Evolutionary conservation across 495 filamentous ascomycete genomes (phyloP), one percentile per base, ranked within the genome.

Genomic region (Podospora conica): DNA sequence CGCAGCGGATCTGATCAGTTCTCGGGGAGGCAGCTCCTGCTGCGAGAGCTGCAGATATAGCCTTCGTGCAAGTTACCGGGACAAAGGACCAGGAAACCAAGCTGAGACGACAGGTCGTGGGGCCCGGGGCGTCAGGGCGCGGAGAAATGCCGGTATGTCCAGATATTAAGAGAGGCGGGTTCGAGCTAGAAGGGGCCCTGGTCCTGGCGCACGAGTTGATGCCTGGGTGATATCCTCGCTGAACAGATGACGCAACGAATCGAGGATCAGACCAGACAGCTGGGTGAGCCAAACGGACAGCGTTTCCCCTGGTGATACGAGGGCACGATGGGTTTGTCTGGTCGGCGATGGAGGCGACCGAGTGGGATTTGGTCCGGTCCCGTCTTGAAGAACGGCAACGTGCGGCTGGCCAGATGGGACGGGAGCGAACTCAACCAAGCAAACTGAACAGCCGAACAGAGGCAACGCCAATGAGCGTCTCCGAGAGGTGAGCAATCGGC

Each of bases 351-450:
- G 48, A 48, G 53, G 21, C 3, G 60, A 62, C 58, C n/a, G 55
- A 20, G 55, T 27, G 60, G 29, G 61, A 29, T 27, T 23, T 29
- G 23, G 24, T 25, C 63, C 31, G 29, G 29, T 22, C 55, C 58
- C 28, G 58, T 57, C 21, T 18, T 54, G 53, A 20, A 60, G 22
- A 29, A 53, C 68, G 68, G 68, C 55, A 70, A 64, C 56, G 63
- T 69, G 70, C 68, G 56, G 62, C 27, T 60, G 63, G 61, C 62
- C 54, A 64, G 64, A 66, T 59, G 55, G 63, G 67, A 64, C 63
- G 56, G 65, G 53, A 65, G 20, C 10, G 63, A 60, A 21, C 40
- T 48, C 40, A 18, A 61, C 65, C 69, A 68, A 71, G 69, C 62
- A 68, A 59, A 56, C 25, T 54, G 59, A 53, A 58, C 5, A 8